phyloP scores from a whole-genome alignment of 2,329 filamentous ascomycete genomes.

The Onygenales sp. region DNA sequence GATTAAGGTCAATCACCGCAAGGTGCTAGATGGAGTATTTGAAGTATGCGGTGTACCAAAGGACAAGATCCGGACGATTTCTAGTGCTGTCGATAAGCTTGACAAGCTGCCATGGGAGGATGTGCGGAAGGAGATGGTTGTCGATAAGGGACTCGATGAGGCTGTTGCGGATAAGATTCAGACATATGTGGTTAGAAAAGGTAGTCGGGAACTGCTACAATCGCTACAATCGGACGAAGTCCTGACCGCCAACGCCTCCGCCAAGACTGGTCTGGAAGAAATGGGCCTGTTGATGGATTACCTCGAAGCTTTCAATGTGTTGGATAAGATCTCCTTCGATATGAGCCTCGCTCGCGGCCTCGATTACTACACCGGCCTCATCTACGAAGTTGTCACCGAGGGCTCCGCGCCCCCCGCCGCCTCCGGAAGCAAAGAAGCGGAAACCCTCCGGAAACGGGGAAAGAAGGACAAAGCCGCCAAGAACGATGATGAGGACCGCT shows the following conservation, averaged over 20 bases:
- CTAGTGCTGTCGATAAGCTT: conserved; percentile 88
- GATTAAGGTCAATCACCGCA: conserved; percentile 92
- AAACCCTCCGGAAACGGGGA: conserved; percentile 33
- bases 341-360: conserved; percentile 80
- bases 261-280: conserved; percentile 71
- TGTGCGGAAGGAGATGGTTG: conserved; percentile 85
- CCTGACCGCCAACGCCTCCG: conserved; percentile 60
- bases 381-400: conserved; percentile 82
- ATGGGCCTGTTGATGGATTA: conserved; percentile 75
- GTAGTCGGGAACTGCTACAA: conserved; percentile 63
- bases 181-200: conserved; percentile 70
- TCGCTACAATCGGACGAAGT: conserved; percentile 58
- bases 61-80: conserved; percentile 82
- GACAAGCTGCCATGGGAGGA: conserved; percentile 89
- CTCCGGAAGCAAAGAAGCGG: conserved; percentile 29
- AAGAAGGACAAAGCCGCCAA: conserved; percentile 44
- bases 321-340: conserved; percentile 75
- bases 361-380: conserved; percentile 87
- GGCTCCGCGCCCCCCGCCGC: conserved; percentile 53
- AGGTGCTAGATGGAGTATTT: conserved; percentile 88
- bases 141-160: conserved; percentile 72
- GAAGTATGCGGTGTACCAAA: conserved; percentile 79
- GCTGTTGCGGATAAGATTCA: conserved; percentile 81
- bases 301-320: conserved; percentile 64
- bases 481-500: conserved; percentile 56